Percentiles rank a stretch among this genome's conserved stretches.
Evolutionary conservation across 1,284 basidiomycete genomes (phyloP).

Genomic region (Cutaneotrichosporon mucoides): DNA sequence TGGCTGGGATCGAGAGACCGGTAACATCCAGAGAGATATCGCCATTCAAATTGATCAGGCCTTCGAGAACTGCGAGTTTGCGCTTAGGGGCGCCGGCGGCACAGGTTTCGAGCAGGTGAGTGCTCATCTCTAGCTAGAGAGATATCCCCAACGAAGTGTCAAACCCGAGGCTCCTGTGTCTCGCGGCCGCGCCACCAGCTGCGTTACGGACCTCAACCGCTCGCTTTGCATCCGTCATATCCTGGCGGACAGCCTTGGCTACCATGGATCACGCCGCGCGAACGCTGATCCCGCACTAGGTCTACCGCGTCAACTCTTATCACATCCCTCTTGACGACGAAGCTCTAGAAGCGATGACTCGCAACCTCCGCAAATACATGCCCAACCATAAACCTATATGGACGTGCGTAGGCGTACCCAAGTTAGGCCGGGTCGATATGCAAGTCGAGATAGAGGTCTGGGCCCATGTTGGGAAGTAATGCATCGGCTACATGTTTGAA

Average conservation of each 20-base stretch:
- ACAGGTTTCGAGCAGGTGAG: constrained; percentile 32
- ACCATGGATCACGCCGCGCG: neutral
- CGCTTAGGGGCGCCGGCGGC: constrained; percentile 25
- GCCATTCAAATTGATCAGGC: constrained; percentile 33
- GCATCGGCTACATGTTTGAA: no score
- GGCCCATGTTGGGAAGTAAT: constrained; percentile 18
- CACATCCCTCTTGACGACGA: constrained; percentile 24
- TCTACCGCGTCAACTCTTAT: constrained; percentile 26
- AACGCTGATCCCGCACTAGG: constrained; percentile 4
- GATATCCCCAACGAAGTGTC: no score
- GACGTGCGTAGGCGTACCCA: constrained; percentile 26
- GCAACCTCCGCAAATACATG: constrained; percentile 23
- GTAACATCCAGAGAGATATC: constrained; percentile 16
- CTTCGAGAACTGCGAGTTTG: constrained; percentile 28
- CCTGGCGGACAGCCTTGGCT: no score
- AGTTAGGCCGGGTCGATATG: constrained; percentile 26
- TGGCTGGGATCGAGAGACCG: constrained; percentile 26
- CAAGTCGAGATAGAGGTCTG: constrained; percentile 32
- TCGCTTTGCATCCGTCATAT: neutral
- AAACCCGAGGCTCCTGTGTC: no score
- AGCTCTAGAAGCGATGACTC: constrained; percentile 21
- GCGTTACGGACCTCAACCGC: neutral
- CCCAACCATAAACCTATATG: constrained; percentile 32
- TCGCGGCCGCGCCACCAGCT: no score
- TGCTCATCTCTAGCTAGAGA: no score